Base-by-base conservation (phyloP, 495 filamentous ascomycete species). In the Neurospora terricola region DNA sequence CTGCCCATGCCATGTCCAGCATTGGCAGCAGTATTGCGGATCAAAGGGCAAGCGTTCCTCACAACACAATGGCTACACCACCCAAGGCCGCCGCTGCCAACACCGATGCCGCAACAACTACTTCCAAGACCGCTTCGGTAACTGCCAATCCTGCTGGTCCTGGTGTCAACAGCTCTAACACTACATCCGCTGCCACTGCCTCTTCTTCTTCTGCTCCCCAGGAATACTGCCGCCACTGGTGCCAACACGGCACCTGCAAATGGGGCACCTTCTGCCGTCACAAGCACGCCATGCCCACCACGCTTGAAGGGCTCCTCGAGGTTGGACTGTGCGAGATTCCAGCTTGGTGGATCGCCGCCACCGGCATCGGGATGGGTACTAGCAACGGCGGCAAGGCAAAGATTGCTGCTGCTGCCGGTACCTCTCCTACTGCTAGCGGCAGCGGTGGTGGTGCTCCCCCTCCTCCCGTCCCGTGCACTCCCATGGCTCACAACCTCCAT, bases 221-320 rank as follows among this genome's bases (percentile, higher is more conserved):
- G 14, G 75, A 78, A 10, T 79, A 79, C 78, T 86, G 84, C 78
- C 79, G 79, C 40, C 80, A 85, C 78, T 85, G 83, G 82, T 84
- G 82, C 76, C 76, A 76, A 62, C 72, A 82, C 66, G 83, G 83
- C 43, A 81, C 78, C 48, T 86, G 84, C 77, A 84, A 83, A 73
- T 85, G 77, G 77, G 82, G 80, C 72, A 66, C 74, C 21, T 73
- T 77, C 34, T 86, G 84, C 76, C 80, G 80, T 30, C 83, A 81
- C 77, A 73, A 74, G 39, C 83, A 86, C 73, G 72, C 68, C 71
- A 84, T 86, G 83, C 84, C 84, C 21, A 77, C 74, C 73, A 81
- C 79, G 7, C 30, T 75, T 0, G 73, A 72, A 2, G 82, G 79
- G 34, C 78, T 85, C 21, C 71, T 76, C 37, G 80, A 80, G 62